Conservation (phyloP, 108 stramenopile species). For the Conticribra guillardii region DNA sequence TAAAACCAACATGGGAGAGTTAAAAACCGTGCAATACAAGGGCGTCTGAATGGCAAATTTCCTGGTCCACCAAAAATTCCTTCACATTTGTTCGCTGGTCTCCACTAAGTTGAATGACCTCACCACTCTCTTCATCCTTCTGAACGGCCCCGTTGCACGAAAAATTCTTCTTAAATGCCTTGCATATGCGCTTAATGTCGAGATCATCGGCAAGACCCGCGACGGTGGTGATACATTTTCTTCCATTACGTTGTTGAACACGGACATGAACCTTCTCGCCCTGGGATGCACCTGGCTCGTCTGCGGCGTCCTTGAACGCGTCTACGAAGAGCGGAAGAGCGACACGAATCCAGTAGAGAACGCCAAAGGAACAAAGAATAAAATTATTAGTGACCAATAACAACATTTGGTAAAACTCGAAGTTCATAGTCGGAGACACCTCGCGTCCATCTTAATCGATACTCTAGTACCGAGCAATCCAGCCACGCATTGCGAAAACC, state of each 20-base stretch:
- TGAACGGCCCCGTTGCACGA: conserved; percentile 98
- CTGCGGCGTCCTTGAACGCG: conserved; percentile 88
- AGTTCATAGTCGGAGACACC: no score
- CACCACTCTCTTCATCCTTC: conserved; percentile 92
- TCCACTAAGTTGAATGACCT: conserved; percentile 97
- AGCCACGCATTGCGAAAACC: no score
- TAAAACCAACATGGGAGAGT: no score
- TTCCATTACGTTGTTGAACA: conserved; percentile 97
- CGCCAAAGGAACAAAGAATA: neutral
- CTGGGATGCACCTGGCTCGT: conserved; percentile 63
- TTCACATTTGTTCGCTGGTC: conserved; percentile 98
- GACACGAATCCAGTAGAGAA: neutral
- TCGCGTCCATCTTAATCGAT: no score
- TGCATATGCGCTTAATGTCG: conserved; percentile 97
- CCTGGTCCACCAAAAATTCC: conserved; percentile 95
- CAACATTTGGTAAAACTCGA: no score
- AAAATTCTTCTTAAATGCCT: conserved; percentile 99
- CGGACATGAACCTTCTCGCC: conserved; percentile 97
- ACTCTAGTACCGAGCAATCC: no score
- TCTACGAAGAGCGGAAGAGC: conserved; percentile 46
- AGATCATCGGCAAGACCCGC: conserved; percentile 97
- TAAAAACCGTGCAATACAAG: conserved; percentile 94
- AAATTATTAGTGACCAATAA: neutral
- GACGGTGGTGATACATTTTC: conserved; percentile 99
- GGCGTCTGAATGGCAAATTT: conserved; percentile 88